Evolutionary conservation across 2,329 filamentous ascomycete species (phyloP).

Genomic region (Neobulgaria alba): DNA sequence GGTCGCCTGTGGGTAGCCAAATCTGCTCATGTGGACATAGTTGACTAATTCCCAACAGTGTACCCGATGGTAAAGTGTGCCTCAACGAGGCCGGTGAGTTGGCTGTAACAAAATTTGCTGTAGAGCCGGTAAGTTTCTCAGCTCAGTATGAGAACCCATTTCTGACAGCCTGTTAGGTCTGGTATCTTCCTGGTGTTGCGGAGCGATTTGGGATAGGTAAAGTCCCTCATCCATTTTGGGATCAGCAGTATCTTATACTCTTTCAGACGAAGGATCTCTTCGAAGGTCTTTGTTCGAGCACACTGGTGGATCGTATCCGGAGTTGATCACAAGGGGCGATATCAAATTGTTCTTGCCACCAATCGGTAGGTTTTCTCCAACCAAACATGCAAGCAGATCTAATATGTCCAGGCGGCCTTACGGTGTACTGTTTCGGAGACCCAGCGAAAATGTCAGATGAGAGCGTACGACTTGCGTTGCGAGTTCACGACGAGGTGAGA

Average conservation of each 20-base stretch:
- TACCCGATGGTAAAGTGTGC: conserved; percentile 74
- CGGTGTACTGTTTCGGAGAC: conserved; percentile 95
- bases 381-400: conserved; percentile 6
- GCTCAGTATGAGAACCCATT: background rate
- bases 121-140: conserved; percentile 64
- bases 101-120: conserved; percentile 91
- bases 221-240: conserved; percentile 6
- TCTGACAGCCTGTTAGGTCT: conserved; percentile 58
- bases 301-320: conserved; percentile 91
- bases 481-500: conserved; percentile 60
- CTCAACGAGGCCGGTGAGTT: conserved; percentile 80
- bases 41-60: conserved; percentile 15
- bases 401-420: conserved; percentile 50
- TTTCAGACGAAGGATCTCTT: conserved; percentile 80
- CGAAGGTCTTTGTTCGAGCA: conserved; percentile 87
- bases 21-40: too few relatives aligned
- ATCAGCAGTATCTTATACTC: conserved; percentile 54
- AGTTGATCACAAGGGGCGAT: conserved; percentile 88
- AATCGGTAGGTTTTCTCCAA: conserved; percentile 83
- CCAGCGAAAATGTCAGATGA: conserved; percentile 89
- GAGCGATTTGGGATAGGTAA: conserved; percentile 74
- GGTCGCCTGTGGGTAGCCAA: conserved; percentile 55
- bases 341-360: conserved; percentile 95
- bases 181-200: conserved; percentile 81
- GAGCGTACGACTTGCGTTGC: conserved; percentile 68